Evolutionary conservation across 1,139 yeast species (phyloP).

Genomic region (Blastobotrys apis): DNA sequence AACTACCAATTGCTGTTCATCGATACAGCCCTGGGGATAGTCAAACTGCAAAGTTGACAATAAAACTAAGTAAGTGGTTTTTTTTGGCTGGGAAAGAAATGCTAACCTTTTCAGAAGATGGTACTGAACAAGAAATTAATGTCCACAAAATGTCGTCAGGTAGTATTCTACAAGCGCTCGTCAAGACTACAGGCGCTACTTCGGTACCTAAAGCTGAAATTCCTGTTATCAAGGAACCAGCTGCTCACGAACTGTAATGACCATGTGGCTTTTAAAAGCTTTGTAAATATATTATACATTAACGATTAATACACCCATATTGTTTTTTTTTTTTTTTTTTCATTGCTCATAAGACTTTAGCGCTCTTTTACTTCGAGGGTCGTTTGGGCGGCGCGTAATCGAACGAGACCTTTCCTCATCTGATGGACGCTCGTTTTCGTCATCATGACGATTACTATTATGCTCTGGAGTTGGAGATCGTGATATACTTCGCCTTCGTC

Average conservation of each 20-base stretch:
- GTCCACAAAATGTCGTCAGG: constrained; percentile 39
- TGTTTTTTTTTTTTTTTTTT: background rate
- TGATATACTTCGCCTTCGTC: background rate
- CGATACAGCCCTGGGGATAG: constrained; percentile 5
- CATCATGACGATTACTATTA: background rate
- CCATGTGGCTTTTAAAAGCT: no score
- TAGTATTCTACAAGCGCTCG: constrained; percentile 40
- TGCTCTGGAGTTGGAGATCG: constrained; percentile 2
- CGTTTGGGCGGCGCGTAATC: background rate
- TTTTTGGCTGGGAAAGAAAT: no score
- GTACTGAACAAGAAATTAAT: constrained; percentile 35
- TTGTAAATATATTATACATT: no score
- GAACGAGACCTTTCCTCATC: background rate
- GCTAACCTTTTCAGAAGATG: constrained; percentile 30
- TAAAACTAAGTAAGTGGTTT: constrained; percentile 1
- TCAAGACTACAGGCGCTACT: constrained; percentile 37
- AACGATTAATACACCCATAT: background rate
- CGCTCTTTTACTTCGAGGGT: background rate
- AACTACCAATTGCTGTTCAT: constrained; percentile 54
- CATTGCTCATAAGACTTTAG: background rate
- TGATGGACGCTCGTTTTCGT: background rate
- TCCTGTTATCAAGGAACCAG: constrained; percentile 4
- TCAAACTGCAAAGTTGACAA: background rate
- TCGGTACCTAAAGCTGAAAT: constrained; percentile 28
- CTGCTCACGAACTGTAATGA: constrained; percentile 1